Percentiles rank a stretch among this genome's conserved stretches.
phyloP scores from a whole-genome alignment of 495 filamentous ascomycete genomes.

The Tuber microsphaerosporum region DNA sequence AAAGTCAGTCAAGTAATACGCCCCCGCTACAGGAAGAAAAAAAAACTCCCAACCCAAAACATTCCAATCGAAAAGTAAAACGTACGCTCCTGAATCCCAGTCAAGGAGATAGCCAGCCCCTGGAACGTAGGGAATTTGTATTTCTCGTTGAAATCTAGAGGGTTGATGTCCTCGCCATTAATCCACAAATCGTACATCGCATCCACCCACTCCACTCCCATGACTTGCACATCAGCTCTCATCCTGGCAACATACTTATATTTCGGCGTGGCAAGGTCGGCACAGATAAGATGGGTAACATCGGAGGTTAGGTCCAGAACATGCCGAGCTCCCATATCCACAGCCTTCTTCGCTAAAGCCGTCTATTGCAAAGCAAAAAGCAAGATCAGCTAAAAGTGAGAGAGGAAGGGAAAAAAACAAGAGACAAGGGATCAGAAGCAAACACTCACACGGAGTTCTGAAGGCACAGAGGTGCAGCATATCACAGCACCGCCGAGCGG shows the following conservation, averaged over 20 bases:
- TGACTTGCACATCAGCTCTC: conserved; percentile 71
- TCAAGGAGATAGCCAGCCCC: conserved; percentile 71
- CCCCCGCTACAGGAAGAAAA: background rate
- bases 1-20: conserved; percentile 3
- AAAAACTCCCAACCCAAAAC: background rate
- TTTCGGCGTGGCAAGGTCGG: conserved; percentile 77
- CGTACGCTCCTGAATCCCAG: conserved; percentile 81
- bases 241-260: conserved; percentile 92
- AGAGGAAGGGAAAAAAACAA: background rate
- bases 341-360: conserved; percentile 59
- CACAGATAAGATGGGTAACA: conserved; percentile 90
- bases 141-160: conserved; percentile 56
- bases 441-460: conserved; percentile 67
- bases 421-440: background rate
- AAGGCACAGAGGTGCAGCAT: conserved; percentile 81
- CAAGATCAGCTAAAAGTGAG: conserved; percentile 22
- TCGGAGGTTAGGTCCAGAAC: conserved; percentile 89
- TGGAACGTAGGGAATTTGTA: conserved; percentile 56
- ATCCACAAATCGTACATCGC: conserved; percentile 78
- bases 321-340: conserved; percentile 78
- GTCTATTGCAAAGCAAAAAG: conserved; percentile 48
- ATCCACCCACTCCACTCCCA: conserved; percentile 74
- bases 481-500: conserved; percentile 76
- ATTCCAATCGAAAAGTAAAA: conserved; percentile 15
- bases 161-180: conserved; percentile 68